Percentiles rank a stretch among this genome's conserved stretches.
Conservation (phyloP, 1,284 basidiomycete species). For the Cutaneotrichosporon dermatis region DNA sequence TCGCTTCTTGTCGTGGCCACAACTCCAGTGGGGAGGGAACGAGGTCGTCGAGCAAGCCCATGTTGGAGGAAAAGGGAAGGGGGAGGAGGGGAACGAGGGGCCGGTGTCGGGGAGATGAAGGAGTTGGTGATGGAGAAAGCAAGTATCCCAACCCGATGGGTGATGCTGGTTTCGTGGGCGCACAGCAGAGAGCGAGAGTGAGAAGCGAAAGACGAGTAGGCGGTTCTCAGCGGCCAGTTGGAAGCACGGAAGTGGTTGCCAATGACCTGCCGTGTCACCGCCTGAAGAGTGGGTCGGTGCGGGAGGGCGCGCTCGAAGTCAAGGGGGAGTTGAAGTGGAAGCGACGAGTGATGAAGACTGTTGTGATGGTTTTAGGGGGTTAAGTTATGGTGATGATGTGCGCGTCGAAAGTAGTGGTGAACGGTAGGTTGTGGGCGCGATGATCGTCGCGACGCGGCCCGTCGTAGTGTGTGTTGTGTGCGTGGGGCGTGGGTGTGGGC, state of each 20-base stretch:
- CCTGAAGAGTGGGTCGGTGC: not conserved
- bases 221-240: not conserved
- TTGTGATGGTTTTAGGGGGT: not conserved
- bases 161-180: too few relatives aligned
- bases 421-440: not conserved
- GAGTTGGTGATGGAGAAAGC: too few relatives aligned
- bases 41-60: not conserved
- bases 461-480: too few relatives aligned
- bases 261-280: constrained; percentile 5
- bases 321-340: not conserved
- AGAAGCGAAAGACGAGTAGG: not conserved
- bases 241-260: constrained; percentile 2
- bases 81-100: not conserved
- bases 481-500: too few relatives aligned
- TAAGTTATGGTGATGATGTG: not conserved
- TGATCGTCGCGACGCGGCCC: too few relatives aligned
- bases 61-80: not conserved
- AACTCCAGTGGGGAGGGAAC: not conserved
- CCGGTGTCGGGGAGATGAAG: not conserved
- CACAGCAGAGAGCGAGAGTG: not conserved
- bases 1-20: not conserved
- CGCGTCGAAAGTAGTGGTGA: not conserved
- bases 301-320: not conserved
- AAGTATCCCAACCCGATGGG: too few relatives aligned
- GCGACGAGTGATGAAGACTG: not conserved